A percentile compares a stretch with the other conserved stretches of the same genome.
Evolutionary conservation across 1,284 basidiomycete species (phyloP).

Genomic region (Cryptococcus hybrid): DNA sequence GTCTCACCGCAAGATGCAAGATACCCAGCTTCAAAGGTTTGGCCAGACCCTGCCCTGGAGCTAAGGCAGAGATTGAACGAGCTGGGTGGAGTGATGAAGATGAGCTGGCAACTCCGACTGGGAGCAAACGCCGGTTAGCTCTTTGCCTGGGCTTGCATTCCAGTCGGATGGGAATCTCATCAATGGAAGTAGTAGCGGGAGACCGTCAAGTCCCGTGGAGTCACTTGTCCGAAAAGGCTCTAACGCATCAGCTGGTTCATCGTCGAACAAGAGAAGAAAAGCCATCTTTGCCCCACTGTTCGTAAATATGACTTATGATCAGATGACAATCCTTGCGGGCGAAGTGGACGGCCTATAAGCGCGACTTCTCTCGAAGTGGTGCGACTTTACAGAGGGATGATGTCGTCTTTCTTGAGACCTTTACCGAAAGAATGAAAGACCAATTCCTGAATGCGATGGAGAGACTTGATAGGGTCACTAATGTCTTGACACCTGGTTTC

Average conservation of each 20-base stretch:
- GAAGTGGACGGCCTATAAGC: conserved; percentile 59
- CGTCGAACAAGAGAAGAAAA: conserved; percentile 14
- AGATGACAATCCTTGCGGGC: conserved; percentile 51
- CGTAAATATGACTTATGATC: conserved; percentile 22
- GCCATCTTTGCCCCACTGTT: conserved; percentile 35
- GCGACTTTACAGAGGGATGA: conserved; percentile 71
- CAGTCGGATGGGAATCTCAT: conserved; percentile 10
- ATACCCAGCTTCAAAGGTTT: conserved; percentile 36
- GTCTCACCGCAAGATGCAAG: conserved; percentile 36
- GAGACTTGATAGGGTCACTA: conserved; percentile 56
- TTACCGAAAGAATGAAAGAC: conserved; percentile 60
- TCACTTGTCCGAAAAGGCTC: conserved; percentile 17
- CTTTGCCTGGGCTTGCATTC: conserved; percentile 20
- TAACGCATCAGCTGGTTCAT: conserved; percentile 20
- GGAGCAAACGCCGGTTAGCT: conserved; percentile 38
- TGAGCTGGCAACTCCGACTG: conserved; percentile 25
- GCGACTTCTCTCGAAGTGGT: conserved; percentile 60
- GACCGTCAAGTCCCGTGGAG: conserved; percentile 13
- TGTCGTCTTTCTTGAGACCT: conserved; percentile 61
- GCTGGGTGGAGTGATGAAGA: conserved; percentile 42
- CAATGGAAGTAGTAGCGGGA: background rate
- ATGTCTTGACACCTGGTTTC: conserved; percentile 62
- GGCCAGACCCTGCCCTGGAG: conserved; percentile 40
- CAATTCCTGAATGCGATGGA: conserved; percentile 56
- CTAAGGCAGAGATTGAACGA: conserved; percentile 41